phyloP scores from a whole-genome alignment of 23 red algal genomes.

The Agarophyton chilense region DNA sequence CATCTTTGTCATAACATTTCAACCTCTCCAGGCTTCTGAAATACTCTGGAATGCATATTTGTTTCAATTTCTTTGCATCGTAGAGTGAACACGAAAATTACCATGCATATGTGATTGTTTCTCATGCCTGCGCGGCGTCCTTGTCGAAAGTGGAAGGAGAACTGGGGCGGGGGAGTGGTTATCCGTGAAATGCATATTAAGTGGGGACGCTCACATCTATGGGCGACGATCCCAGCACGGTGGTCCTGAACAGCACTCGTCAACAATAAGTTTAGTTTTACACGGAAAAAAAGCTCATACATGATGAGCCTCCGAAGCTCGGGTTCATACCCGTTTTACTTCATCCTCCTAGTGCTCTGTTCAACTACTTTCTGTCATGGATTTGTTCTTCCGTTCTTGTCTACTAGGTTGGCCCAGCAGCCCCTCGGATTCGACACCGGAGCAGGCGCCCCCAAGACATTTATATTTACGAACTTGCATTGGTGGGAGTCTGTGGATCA shows the following conservation, averaged over 20 bases:
- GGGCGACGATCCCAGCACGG: too few relatives aligned
- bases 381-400: not conserved
- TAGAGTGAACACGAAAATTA: not conserved
- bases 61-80: not conserved
- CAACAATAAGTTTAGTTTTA: not conserved
- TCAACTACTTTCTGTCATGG: not conserved
- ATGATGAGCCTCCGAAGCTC: not conserved
- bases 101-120: not conserved
- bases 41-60: not conserved
- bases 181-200: too few relatives aligned
- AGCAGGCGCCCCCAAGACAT: conserved; percentile 34
- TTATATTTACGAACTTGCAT: conserved; percentile 54
- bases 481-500: conserved; percentile 78
- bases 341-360: not conserved
- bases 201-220: too few relatives aligned
- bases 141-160: not conserved
- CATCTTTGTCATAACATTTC: not conserved
- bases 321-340: not conserved
- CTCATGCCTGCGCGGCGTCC: not conserved
- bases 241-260: not conserved
- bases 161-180: too few relatives aligned
- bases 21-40: not conserved
- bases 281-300: not conserved
- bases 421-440: not conserved
- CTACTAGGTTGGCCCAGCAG: not conserved